Conservation (phyloP, 148 eudicot genomes). For the Simmondsia chinensis region DNA sequence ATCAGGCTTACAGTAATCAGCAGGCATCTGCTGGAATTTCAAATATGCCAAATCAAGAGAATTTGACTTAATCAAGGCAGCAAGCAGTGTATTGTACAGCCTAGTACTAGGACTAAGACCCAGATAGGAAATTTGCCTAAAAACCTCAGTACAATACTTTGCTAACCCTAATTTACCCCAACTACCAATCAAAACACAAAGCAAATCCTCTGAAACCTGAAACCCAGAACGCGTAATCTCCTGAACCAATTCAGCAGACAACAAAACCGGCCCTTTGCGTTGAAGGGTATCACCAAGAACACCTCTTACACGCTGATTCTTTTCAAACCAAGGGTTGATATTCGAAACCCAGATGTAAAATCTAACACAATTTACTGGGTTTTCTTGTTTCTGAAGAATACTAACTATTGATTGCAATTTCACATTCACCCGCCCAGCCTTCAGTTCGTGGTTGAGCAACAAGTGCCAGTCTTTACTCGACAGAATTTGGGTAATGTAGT, state of each 20-base stretch:
- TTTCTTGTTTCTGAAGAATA: constrained; percentile 71
- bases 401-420: constrained; percentile 44
- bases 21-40: constrained; percentile 86
- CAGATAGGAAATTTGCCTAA: constrained; percentile 78
- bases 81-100: constrained; percentile 92
- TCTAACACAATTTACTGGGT: constrained; percentile 40
- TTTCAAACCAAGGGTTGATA: constrained; percentile 29
- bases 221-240: constrained; percentile 49
- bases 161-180: constrained; percentile 98
- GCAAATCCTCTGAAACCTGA: constrained; percentile 51
- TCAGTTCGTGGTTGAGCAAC: constrained; percentile 67
- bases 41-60: constrained; percentile 86
- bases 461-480: constrained; percentile 76
- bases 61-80: constrained; percentile 84
- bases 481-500: constrained; percentile 40
- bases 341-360: constrained; percentile 79
- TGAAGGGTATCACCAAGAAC: constrained; percentile 48
- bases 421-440: constrained; percentile 39
- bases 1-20: constrained; percentile 77
- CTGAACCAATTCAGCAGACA: constrained; percentile 48
- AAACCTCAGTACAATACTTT: constrained; percentile 73
- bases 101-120: constrained; percentile 69
- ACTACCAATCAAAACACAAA: constrained; percentile 72
- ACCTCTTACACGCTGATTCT: constrained; percentile 36
- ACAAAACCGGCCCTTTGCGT: constrained; percentile 70